Evolutionary conservation across 257 asterid species (phyloP).

Genomic region (Pogostemon cablin): DNA sequence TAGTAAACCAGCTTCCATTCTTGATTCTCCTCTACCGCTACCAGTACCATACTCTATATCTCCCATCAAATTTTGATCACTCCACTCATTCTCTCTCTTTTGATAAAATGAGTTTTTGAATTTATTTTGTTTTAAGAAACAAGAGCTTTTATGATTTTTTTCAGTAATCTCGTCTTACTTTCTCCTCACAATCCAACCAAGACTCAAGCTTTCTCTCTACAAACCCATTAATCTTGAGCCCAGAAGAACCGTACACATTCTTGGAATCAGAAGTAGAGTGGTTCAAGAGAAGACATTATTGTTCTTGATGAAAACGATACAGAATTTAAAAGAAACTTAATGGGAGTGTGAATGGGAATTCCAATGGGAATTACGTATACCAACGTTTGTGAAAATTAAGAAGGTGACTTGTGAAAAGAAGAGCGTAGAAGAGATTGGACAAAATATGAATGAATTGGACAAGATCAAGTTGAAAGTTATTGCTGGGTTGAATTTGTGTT

Average conservation of each 20-base stretch:
- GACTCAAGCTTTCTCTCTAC: conserved; percentile 41
- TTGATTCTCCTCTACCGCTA: conserved; percentile 39
- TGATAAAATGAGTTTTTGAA: conserved; percentile 26
- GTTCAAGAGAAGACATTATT: conserved; percentile 48
- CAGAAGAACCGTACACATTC: conserved; percentile 31
- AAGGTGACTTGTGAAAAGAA: conserved; percentile 45
- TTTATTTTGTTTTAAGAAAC: conserved; percentile 33
- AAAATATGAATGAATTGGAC: conserved; percentile 58
- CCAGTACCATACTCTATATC: too few relatives aligned
- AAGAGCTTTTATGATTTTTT: conserved; percentile 43
- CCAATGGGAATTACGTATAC: conserved; percentile 40
- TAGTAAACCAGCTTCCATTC: too few relatives aligned
- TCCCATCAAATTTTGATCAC: conserved; percentile 15
- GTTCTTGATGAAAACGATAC: conserved; percentile 53
- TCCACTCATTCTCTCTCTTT: conserved; percentile 22
- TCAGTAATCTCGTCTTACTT: conserved; percentile 41
- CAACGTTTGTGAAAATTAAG: conserved; percentile 42
- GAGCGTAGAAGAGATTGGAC: conserved; percentile 81
- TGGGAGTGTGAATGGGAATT: conserved; percentile 44
- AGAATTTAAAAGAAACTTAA: conserved; percentile 47
- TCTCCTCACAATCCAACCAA: conserved; percentile 48
- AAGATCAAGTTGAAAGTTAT: conserved; percentile 54
- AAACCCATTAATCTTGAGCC: conserved; percentile 27
- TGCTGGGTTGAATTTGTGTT: too few relatives aligned
- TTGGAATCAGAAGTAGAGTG: conserved; percentile 40